phyloP scores from a whole-genome alignment of 208 protist species.

The Acanthamoeba castellanii region DNA sequence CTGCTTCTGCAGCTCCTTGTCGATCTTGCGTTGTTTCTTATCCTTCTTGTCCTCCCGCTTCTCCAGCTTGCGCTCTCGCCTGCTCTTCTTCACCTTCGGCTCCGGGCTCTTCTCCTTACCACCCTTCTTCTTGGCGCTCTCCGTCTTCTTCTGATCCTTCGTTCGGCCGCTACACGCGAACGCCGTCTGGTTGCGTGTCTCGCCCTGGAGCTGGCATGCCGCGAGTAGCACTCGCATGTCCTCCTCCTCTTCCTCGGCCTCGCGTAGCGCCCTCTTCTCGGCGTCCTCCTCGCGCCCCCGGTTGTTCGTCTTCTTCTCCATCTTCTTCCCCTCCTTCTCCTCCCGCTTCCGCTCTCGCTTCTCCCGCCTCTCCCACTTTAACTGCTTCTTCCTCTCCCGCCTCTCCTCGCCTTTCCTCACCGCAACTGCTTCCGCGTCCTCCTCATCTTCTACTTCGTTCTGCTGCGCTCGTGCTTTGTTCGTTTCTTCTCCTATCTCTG shows the following conservation, averaged over 20 bases:
- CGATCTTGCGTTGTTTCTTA: neutral
- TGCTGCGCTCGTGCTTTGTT: no score
- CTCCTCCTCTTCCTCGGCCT: neutral
- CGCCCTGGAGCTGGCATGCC: neutral
- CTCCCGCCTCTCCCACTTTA: neutral
- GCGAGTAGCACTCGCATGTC: neutral
- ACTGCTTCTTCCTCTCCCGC: neutral
- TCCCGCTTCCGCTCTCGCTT: neutral
- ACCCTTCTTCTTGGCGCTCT: neutral
- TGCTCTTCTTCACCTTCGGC: neutral
- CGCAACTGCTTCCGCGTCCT: neutral
- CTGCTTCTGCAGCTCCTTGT: neutral
- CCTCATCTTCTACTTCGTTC: no score
- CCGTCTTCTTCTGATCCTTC: neutral
- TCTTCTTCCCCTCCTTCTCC: neutral
- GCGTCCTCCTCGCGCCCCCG: no score
- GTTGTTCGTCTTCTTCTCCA: neutral
- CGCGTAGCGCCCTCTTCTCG: neutral
- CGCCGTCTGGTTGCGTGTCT: neutral
- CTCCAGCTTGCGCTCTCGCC: neutral
- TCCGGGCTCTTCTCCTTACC: neutral
- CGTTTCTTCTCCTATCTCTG: no score
- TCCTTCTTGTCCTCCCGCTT: neutral
- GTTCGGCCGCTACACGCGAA: neutral
- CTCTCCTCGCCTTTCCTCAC: neutral